phyloP scores from a whole-genome alignment of 345 rosid genomes.

The Populus alba region DNA sequence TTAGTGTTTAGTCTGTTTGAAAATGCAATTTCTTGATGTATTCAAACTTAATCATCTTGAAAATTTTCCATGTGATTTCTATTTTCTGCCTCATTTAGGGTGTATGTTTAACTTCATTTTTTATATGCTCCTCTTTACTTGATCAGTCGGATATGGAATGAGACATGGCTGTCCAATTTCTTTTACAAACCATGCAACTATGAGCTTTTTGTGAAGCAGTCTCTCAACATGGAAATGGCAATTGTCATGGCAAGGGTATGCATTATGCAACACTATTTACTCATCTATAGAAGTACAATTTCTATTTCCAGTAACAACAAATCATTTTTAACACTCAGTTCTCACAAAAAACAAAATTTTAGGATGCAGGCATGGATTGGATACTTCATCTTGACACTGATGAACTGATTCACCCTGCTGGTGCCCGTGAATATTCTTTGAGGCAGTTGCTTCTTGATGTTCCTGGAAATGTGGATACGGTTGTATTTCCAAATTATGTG shows the following conservation, averaged over 20 bases:
- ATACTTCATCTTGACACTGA: conserved; percentile 94
- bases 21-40: not conserved
- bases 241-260: conserved; percentile 93
- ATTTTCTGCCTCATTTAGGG: not conserved
- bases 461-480: conserved; percentile 70
- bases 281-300: not conserved
- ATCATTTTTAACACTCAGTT: not conserved
- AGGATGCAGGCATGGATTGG: conserved; percentile 92
- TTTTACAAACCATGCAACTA: conserved; percentile 94
- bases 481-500: conserved; percentile 86
- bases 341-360: not conserved
- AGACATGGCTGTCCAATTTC: conserved; percentile 88
- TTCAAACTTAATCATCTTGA: not conserved
- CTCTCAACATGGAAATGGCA: conserved; percentile 98
- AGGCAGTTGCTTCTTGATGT: conserved; percentile 44
- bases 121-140: not conserved
- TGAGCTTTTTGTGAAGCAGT: conserved; percentile 93
- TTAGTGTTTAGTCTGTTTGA: not conserved
- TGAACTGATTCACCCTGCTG: conserved; percentile 82
- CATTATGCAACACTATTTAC: not conserved
- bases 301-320: not conserved
- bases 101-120: conserved; percentile 1
- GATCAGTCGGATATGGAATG: conserved; percentile 90
- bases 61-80: not conserved
- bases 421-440: conserved; percentile 73